phyloP scores from a whole-genome alignment of 805 yeast genomes.

The Debaryomyces tyrocola region DNA sequence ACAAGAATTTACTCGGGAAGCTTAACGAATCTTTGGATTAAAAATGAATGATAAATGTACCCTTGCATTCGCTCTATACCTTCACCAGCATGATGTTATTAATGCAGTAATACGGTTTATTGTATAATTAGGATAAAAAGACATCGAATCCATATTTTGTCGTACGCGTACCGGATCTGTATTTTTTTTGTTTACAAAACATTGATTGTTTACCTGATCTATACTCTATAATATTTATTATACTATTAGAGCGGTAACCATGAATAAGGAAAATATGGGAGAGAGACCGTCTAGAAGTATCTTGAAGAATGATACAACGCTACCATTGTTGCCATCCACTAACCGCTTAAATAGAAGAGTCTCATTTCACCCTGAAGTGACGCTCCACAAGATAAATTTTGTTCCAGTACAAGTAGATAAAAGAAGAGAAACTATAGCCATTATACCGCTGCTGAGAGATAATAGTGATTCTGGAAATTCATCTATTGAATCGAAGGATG shows the following conservation, averaged over 20 bases:
- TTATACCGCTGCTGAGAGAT: constrained; percentile 11
- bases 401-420: constrained; percentile 20
- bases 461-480: not conserved
- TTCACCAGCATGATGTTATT: no score
- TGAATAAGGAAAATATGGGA: constrained; percentile 4
- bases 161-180: not conserved
- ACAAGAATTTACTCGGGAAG: no score
- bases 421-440: constrained; percentile 30
- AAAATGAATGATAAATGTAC: no score
- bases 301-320: constrained; percentile 19
- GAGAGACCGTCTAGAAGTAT: constrained; percentile 18
- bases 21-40: no score
- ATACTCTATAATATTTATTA: no score
- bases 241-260: not conserved
- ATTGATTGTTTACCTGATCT: not conserved
- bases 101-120: no score
- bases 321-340: constrained; percentile 15
- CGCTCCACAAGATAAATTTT: constrained; percentile 55
- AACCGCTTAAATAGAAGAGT: constrained; percentile 51
- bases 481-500: not conserved
- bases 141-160: no score
- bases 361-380: constrained; percentile 75
- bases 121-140: no score
- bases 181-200: not conserved
- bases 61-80: no score